Evolutionary conservation across 257 asterid species (phyloP).

Genomic region (Haberlea rhodopensis): DNA sequence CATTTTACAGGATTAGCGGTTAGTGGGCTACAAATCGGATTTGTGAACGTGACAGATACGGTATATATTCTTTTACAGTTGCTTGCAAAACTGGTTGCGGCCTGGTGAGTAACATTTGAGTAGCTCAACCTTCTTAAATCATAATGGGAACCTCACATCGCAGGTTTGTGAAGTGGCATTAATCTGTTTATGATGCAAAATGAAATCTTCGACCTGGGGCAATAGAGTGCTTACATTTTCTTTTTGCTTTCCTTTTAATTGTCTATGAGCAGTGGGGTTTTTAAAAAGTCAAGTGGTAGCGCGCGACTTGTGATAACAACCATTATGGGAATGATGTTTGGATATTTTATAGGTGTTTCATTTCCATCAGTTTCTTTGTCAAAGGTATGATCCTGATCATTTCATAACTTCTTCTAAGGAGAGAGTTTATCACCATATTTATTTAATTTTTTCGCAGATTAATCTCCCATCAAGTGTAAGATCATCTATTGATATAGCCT

Average conservation of each 20-base stretch:
- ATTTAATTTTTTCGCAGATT: slow-evolving; percentile 48
- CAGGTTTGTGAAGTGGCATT: slow-evolving; percentile 43
- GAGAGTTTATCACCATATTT: slow-evolving; percentile 3
- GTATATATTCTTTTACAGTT: slow-evolving; percentile 35
- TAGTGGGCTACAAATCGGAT: slow-evolving; percentile 27
- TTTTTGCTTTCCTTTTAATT: background rate
- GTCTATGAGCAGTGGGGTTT: slow-evolving; percentile 65
- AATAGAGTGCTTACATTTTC: slow-evolving; percentile 16
- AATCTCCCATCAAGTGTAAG: slow-evolving; percentile 71
- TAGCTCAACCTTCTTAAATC: slow-evolving; percentile 45
- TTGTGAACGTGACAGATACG: slow-evolving; percentile 37
- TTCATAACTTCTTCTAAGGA: slow-evolving; percentile 14
- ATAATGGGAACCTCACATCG: slow-evolving; percentile 85
- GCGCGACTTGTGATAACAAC: slow-evolving; percentile 73
- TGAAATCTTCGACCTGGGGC: slow-evolving; percentile 8
- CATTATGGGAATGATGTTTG: slow-evolving; percentile 85
- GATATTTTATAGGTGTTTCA: slow-evolving; percentile 88
- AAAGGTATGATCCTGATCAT: slow-evolving; percentile 49
- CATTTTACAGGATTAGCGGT: slow-evolving; percentile 39
- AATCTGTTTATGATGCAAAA: slow-evolving; percentile 4
- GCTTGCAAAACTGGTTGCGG: slow-evolving; percentile 54
- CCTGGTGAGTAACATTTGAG: slow-evolving; percentile 50
- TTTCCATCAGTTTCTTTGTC: slow-evolving; percentile 82
- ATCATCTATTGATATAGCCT: slow-evolving; percentile 62
- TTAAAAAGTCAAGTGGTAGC: slow-evolving; percentile 68